Evolutionary conservation across 2,329 filamentous ascomycete genomes (phyloP), one percentile per base, ranked within the genome.

Genomic region (Hypoxylon sp.): DNA sequence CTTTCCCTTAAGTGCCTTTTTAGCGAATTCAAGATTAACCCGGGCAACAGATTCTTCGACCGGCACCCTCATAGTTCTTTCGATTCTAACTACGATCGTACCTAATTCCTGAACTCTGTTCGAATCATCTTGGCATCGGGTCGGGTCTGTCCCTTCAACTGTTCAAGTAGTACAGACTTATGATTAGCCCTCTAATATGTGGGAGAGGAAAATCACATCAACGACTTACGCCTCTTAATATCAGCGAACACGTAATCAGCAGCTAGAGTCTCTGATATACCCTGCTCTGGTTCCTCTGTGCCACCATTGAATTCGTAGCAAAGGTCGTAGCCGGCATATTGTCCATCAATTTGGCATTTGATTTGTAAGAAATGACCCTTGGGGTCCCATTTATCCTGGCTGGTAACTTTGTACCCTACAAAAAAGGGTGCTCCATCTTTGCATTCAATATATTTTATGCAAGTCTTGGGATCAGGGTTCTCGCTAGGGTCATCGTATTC

Each of bases 1-100:
- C 21, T 26, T 38, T 9, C 35, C 35, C 21, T 38, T 38, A 12
- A 38, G 11, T 16, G 32, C 17, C 32, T 21, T 21, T 12, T 35
- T 19, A 3, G 32, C n/a, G 5, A 35, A 3, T 12, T 23, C 29
- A 35, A 35, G 11, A 8, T 13, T 15, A 8, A 4, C 13, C 3
- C 13, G 29, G n/a, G n/a, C n/a, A n/a, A n/a, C n/a, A n/a, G n/a
- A n/a, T n/a, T 5, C 2, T 4, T 25, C 12, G 15, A 25, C 21
- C 11, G 12, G n/a, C n/a, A n/a, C n/a, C 15, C 20, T 13, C 2
- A 16, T 26, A 7, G 11, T 7, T 12, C 12, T 7, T 6, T 17
- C 16, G 35, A 37, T n/a, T 5, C 12, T 13, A 4, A 40, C 36
- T 11, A 19, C 9, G n/a, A 40, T 29, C 7, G 16, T 21, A 8